Conservation (phyloP, 371 early-diverging fungal species). For the Rhizopus sp. region DNA sequence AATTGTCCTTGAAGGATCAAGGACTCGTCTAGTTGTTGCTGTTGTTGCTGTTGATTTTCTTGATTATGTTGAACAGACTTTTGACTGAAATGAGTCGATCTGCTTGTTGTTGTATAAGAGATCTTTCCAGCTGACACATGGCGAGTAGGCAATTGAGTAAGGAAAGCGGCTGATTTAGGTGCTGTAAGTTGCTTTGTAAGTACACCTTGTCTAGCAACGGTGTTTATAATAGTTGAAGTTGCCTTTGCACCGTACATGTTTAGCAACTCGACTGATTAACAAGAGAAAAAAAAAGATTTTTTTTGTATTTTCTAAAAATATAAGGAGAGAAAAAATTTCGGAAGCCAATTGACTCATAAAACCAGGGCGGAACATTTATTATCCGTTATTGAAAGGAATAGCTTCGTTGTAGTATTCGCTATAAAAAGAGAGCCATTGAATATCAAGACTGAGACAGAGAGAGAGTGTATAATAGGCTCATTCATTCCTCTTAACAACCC, state of each 20-base stretch:
- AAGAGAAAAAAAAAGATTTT: slow-evolving; percentile 5
- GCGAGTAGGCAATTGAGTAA: slow-evolving; percentile 40
- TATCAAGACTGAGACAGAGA: too few species aligned
- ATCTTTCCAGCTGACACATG: slow-evolving; percentile 47
- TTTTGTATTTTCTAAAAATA: not conserved
- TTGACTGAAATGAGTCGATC: slow-evolving; percentile 27
- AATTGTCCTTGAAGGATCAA: not conserved
- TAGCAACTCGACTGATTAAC: not conserved
- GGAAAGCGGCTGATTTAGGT: slow-evolving; percentile 41
- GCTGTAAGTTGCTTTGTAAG: slow-evolving; percentile 45
- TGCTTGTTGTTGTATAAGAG: slow-evolving; percentile 44
- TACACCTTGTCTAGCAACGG: slow-evolving; percentile 47
- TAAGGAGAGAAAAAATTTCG: not conserved
- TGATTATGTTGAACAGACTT: slow-evolving; percentile 22
- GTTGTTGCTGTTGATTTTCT: slow-evolving; percentile 20
- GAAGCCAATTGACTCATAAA: not conserved
- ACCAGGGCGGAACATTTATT: not conserved
- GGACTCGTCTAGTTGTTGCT: slow-evolving; percentile 1
- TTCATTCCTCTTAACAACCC: too few species aligned
- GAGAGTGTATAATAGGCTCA: too few species aligned
- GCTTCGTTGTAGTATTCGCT: too few species aligned
- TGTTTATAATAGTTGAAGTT: slow-evolving; percentile 40
- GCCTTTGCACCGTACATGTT: slow-evolving; percentile 53
- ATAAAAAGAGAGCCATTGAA: too few species aligned
- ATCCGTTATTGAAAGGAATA: not conserved